Evolutionary conservation across 805 yeast genomes (phyloP), one percentile per base, ranked within the genome.

Genomic region (Sungouiozyma intestinalis): DNA sequence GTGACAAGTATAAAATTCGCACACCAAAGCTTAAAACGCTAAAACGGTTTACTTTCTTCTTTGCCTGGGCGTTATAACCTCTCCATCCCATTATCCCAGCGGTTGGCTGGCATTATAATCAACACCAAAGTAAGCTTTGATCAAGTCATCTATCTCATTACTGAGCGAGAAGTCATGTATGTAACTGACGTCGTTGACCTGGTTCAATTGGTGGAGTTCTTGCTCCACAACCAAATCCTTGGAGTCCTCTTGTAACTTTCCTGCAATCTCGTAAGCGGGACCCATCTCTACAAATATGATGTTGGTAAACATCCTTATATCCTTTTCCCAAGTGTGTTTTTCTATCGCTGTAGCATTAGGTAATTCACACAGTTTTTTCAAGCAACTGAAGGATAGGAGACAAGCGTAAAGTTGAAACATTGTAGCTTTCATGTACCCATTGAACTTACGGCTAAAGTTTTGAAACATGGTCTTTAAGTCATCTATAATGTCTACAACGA

Each of bases 141-240:
- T 62, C 36, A 61, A 45, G 32, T 57, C 64, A 35, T 62, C 66
- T 35, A 62, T 62, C 41, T 62, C 65, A 39, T 61, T 58, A 39
- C 62, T 58, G 20, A 62, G 48, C 3, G 65, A 55, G 39, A 62
- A 61, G 40, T 62, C 66, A 37, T 60, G 60, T 1, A 52, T 55
- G 44, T 59, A 53, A 33, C 48, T 52, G 24, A 52, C 48, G 33
- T 53, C 60, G 38, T 48, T 51, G 18, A 54, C 54, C 38, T 58
- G 60, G 16, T 52, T 56, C 35, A 55, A 41, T 19, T 35, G 44
- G 41, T 49, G 58, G n/a, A 50, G 48, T 32, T 51, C 57, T 34
- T 48, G 51, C 35, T 52, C 58, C 13, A 43, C 40, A n/a, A 53
- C 54, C 33, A 44, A 41, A 15, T 51, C 55, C 9, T 24, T 24